Evolutionary conservation across 306 rosid genomes (phyloP).

Genomic region (Cucurbita maxima): DNA sequence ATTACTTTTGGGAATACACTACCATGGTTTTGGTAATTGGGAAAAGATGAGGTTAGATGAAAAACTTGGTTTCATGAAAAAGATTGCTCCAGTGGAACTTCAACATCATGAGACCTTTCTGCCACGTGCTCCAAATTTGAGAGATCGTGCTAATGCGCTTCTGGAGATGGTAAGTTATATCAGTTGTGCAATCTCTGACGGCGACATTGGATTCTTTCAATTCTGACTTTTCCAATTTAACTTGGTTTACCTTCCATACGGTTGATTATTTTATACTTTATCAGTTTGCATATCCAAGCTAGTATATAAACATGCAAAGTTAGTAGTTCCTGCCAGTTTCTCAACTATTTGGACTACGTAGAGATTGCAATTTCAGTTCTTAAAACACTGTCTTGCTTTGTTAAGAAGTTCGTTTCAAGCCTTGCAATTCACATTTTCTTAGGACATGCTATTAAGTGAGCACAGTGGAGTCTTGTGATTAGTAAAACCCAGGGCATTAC

Average conservation of each 20-base stretch:
- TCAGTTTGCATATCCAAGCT: not conserved
- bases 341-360: not conserved
- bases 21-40: slow-evolving; percentile 96
- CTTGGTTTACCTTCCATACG: not conserved
- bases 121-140: slow-evolving; percentile 98
- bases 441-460: not conserved
- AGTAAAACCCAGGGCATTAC: not conserved
- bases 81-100: slow-evolving; percentile 97
- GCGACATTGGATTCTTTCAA: not conserved
- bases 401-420: not conserved
- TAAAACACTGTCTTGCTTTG: not conserved
- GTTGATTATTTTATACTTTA: not conserved
- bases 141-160: slow-evolving; percentile 95
- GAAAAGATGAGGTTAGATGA: slow-evolving; percentile 89
- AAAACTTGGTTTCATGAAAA: slow-evolving; percentile 77
- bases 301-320: not conserved
- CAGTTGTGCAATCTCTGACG: not conserved
- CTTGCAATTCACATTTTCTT: not conserved
- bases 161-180: slow-evolving; percentile 66
- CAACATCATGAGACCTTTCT: slow-evolving; percentile 97
- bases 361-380: not conserved
- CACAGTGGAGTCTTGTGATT: slow-evolving; percentile 4
- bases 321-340: not conserved
- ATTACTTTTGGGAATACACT: slow-evolving; percentile 87
- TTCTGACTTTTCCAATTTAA: not conserved